A percentile compares a stretch with the other conserved stretches of the same genome.
These are phyloP conservation scores for Sechiopsis laciniata DNA, from an alignment of 306 rosid genomes.

Conservation along the genomic window DNA sequence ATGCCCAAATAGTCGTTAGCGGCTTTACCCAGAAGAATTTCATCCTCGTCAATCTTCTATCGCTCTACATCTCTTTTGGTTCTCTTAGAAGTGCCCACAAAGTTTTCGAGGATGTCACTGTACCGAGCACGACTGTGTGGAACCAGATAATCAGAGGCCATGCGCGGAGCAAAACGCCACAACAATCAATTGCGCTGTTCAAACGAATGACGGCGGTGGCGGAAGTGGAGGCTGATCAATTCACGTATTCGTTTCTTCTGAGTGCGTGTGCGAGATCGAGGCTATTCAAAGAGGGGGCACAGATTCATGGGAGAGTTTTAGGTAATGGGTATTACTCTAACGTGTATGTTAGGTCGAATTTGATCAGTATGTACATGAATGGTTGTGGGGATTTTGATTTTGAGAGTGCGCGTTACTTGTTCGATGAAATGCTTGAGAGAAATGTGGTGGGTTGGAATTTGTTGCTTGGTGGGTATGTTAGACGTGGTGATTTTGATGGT, in stretches of 20 bases:
- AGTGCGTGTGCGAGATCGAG: constrained; percentile 53
- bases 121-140: constrained; percentile 52
- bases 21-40: constrained; percentile 47
- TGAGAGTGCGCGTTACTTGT: constrained; percentile 41
- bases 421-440: constrained; percentile 50
- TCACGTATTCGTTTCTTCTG: constrained; percentile 56
- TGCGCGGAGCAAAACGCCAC: constrained; percentile 29
- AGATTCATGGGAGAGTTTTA: constrained; percentile 50
- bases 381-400: constrained; percentile 22
- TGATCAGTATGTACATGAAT: constrained; percentile 41
- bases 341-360: constrained; percentile 49
- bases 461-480: constrained; percentile 48
- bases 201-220: constrained; percentile 34
- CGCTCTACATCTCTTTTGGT: constrained; percentile 40
- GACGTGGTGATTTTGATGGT: constrained; percentile 37
- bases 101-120: constrained; percentile 27
- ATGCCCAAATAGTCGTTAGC: constrained; percentile 41
- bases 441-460: constrained; percentile 67
- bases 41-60: constrained; percentile 43
- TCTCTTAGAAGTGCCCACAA: constrained; percentile 31
- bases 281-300: constrained; percentile 56
- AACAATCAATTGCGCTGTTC: constrained; percentile 39
- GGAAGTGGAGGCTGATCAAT: constrained; percentile 46
- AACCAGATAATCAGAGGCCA: constrained; percentile 55
- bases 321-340: constrained; percentile 52